Evolutionary conservation across 108 stramenopile species (phyloP), one percentile per base, ranked within the genome.

Genomic region (Epithemia pelagica): DNA sequence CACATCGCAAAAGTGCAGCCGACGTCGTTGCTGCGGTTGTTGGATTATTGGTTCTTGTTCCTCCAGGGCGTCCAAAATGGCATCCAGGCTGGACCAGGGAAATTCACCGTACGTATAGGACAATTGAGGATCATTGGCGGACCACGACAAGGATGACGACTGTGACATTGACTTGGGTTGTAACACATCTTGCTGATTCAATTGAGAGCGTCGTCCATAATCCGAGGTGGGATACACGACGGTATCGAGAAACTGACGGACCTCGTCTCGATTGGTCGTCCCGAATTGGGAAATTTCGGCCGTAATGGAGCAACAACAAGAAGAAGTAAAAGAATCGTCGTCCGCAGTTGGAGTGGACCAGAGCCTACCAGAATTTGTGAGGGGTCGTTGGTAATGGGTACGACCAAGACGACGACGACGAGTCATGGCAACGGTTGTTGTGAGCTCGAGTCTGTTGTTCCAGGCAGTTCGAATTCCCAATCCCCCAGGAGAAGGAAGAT

Each of bases 81-180:
- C 22, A 70, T 92, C 90, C 64, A 83, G 73, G 58, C 85, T 86
- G 31, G 65, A 37, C 32, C 82, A 80, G 25, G 90, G 90, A 73
- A 91, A 92, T 72, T 92, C 90, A 24, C 81, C 87, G 58, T 92
- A 92, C 52, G 90, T 84, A 62, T 73, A 76, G 25, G n/a, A n/a
- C n/a, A n/a, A n/a, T n/a, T n/a, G n/a, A n/a, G n/a, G n/a, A n/a
- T 91, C 90, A 31, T 82, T 55, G 52, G 72, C 72, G n/a, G 37
- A 2, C 2, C 70, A 33, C n/a, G n/a, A 54, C 19, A 59, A 31
- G 1, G 37, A 33, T 8, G 55, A 2, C 1, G 52, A 26, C 0
- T 2, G 30, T n/a, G n/a, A n/a, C n/a, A n/a, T n/a, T n/a, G n/a
- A n/a, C n/a, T n/a, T n/a, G n/a, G n/a, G n/a, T n/a, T n/a, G n/a